These are phyloP conservation scores for Tetrahymena borealis DNA, from an alignment of 73 alveolate genomes.

Conservation along the genomic window DNA sequence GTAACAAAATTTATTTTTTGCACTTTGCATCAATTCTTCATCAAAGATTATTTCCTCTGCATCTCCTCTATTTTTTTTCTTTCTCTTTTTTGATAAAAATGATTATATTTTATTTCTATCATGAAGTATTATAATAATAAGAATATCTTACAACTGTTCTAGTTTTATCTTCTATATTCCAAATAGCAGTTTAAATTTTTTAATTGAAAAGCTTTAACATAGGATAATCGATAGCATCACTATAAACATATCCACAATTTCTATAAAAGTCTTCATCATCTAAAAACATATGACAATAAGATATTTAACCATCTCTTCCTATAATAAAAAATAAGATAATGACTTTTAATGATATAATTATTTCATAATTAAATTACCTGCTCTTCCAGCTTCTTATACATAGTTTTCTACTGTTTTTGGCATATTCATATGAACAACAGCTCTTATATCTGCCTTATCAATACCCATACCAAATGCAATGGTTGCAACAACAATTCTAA, in stretches of 20 bases:
- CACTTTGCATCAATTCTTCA: neutral
- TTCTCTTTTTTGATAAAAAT: neutral
- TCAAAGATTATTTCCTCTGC: neutral
- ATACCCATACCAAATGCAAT: constrained; percentile 97
- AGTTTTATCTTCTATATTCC: neutral
- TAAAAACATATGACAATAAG: constrained; percentile 79
- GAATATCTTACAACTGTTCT: neutral
- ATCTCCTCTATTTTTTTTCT: neutral
- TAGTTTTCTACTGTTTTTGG: constrained; percentile 90
- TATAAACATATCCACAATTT: constrained; percentile 14
- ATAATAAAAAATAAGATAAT: no score
- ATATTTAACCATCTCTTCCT: constrained; percentile 81
- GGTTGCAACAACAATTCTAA: constrained; percentile 84
- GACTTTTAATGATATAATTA: no score
- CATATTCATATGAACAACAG: constrained; percentile 88
- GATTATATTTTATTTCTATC: neutral
- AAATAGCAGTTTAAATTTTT: neutral
- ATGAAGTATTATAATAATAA: neutral
- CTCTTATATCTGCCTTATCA: constrained; percentile 88
- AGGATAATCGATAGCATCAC: constrained; percentile 13
- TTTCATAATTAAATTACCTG: constrained; percentile 57
- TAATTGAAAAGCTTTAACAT: constrained; percentile 10
- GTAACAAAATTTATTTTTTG: neutral
- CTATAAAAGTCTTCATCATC: constrained; percentile 50
- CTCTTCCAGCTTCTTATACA: constrained; percentile 94